Evolutionary conservation across 805 yeast species (phyloP).

Genomic region (Starmera pachycereana): DNA sequence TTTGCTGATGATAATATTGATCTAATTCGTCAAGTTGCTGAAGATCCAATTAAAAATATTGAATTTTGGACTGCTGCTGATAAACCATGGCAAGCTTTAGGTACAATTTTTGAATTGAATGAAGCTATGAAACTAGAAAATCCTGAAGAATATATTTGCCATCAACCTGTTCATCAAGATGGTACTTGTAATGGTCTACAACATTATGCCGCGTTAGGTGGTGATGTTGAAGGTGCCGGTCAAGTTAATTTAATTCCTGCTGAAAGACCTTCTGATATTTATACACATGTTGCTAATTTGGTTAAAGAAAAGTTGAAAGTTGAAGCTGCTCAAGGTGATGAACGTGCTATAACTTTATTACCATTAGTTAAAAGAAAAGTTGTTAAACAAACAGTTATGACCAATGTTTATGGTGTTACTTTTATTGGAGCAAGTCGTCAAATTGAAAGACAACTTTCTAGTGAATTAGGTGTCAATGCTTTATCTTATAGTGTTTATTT

Average conservation of each 20-base stretch:
- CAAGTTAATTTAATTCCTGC: conserved; percentile 70
- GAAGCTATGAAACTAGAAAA: conserved; percentile 52
- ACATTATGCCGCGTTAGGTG: conserved; percentile 82
- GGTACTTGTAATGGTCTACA: conserved; percentile 84
- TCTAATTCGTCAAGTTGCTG: conserved; percentile 46
- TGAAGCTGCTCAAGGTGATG: conserved; percentile 44
- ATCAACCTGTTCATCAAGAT: conserved; percentile 77
- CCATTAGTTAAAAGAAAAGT: conserved; percentile 66
- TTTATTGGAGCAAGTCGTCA: conserved; percentile 88
- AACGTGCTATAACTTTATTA: conserved; percentile 29
- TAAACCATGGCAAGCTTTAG: conserved; percentile 76
- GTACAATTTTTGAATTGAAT: conserved; percentile 55
- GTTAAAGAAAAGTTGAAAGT: conserved; percentile 45
- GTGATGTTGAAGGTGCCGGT: conserved; percentile 73
- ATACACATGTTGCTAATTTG: conserved; percentile 55
- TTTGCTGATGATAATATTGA: conserved; percentile 50
- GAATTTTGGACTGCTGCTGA: conserved; percentile 70
- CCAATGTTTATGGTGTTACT: conserved; percentile 96
- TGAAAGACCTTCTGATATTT: conserved; percentile 70
- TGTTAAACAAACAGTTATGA: conserved; percentile 96
- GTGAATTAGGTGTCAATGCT: conserved; percentile 37
- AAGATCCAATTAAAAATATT: conserved; percentile 44
- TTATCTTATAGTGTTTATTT: conserved; percentile 43
- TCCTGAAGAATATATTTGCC: conserved; percentile 56
- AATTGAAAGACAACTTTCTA: conserved; percentile 66